These are phyloP conservation scores for Aspergillus pseudoglaucus DNA, from an alignment of 2,329 filamentous ascomycete genomes.

Conservation along the genomic window DNA sequence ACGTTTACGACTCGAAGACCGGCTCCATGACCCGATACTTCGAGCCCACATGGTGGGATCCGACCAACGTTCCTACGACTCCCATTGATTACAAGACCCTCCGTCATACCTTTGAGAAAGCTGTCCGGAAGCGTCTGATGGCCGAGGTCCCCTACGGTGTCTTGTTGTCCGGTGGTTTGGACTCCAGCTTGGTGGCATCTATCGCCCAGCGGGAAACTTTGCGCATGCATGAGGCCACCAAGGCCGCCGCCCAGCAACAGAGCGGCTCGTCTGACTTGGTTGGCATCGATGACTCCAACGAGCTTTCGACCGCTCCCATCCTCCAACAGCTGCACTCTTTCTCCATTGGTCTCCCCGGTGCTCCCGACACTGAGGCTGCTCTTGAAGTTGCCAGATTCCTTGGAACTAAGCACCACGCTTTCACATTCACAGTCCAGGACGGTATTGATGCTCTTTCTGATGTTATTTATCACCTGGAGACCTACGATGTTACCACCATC, in stretches of 20 bases:
- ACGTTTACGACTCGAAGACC: slow-evolving; percentile 92
- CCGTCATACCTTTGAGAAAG: slow-evolving; percentile 75
- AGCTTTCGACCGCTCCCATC: slow-evolving; percentile 81
- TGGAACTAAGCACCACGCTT: slow-evolving; percentile 94
- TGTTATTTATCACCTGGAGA: slow-evolving; percentile 96
- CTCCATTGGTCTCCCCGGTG: slow-evolving; percentile 90
- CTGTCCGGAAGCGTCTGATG: slow-evolving; percentile 95
- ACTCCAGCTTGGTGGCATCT: slow-evolving; percentile 89
- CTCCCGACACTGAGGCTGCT: slow-evolving; percentile 87
- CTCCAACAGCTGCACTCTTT: slow-evolving; percentile 96
- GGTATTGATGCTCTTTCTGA: slow-evolving; percentile 94
- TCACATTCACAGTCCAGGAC: slow-evolving; percentile 97
- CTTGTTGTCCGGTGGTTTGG: slow-evolving; percentile 85
- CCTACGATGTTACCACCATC: slow-evolving; percentile 97
- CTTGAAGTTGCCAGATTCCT: slow-evolving; percentile 92
- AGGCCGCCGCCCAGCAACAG: slow-evolving; percentile 36
- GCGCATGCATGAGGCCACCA: slow-evolving; percentile 60
- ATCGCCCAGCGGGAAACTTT: slow-evolving; percentile 92
- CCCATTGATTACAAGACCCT: slow-evolving; percentile 79
- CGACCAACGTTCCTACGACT: slow-evolving; percentile 65
- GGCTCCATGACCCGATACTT: slow-evolving; percentile 81
- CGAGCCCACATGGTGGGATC: slow-evolving; percentile 88
- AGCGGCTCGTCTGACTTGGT: slow-evolving; percentile 59
- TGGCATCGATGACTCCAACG: slow-evolving; percentile 88
- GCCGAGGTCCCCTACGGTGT: slow-evolving; percentile 98